Evolutionary conservation across 352 stramenopile genomes (phyloP), one percentile per base, ranked within the genome.

Genomic region (Phytophthora pluvialis): DNA sequence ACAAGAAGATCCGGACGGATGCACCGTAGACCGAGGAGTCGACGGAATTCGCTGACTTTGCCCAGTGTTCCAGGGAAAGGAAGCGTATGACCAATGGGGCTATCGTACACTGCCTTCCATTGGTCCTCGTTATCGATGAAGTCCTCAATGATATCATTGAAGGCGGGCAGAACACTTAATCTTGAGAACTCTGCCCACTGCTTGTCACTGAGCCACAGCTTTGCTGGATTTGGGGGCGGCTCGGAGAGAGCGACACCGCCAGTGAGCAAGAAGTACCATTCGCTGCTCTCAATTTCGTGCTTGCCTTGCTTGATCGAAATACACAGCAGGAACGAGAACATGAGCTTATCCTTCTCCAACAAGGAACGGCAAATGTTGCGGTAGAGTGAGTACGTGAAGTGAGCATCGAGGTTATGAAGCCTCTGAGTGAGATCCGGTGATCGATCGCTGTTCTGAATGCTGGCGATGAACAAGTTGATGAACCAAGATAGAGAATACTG

Each of bases 221-320:
- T 88, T 0, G 87, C 85, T 10, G 95, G 94, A 47, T 98, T 98
- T 5, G 80, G 77, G n/a, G 88, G 89, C 18, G 97, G 93, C 35
- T 98, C 92, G 0, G 82, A 81, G 13, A 98, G 72, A 15, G 88
- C 90, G n/a, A 97, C 70, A 26, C 95, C 94, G 40, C 95, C 95
- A 5, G 95, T 98, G 29, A 98, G 89, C 39, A 98, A 70, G 61
- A 98, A 98, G 18, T 97, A 91, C 93, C 94, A 98, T 68, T 98
- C 91, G 12, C 71, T 70, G 33, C 74, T 81, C 60, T 97, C 88
- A 42, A 98, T 63, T 57, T 91, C 80, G 51, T 81, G 68, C 47
- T 87, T 85, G 38, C 84, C 83, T 64, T 93, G 80, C 63, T 94
- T 91, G 75, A 97, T 96, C 3, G 83, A 90, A 42, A 94, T 86